phyloP scores from a whole-genome alignment of 208 protist species.

The Vickermania spadyakhi region DNA sequence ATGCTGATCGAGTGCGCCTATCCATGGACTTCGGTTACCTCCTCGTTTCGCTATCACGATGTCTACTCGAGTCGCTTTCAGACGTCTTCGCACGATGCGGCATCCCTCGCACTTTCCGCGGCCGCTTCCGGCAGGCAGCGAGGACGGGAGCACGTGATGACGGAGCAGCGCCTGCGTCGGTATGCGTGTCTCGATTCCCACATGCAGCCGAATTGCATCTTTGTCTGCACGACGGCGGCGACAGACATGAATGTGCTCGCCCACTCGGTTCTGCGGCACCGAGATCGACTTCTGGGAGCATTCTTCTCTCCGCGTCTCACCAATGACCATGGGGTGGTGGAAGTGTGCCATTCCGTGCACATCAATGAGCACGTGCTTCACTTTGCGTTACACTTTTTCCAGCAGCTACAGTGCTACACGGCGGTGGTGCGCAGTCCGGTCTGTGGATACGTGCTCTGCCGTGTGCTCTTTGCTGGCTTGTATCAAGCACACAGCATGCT shows the following conservation, averaged over 20 bases:
- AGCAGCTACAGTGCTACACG: constrained; percentile 56
- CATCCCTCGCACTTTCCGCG: neutral
- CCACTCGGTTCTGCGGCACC: neutral
- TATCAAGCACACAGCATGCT: constrained; percentile 81
- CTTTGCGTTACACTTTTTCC: constrained; percentile 29
- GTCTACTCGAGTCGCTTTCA: too few relatives aligned
- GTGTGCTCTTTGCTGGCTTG: constrained; percentile 52
- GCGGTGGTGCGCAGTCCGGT: constrained; percentile 56
- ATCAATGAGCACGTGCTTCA: constrained; percentile 47
- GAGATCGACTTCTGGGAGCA: neutral
- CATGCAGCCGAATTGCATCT: neutral
- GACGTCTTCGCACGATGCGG: neutral
- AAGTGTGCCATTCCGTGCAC: constrained; percentile 32
- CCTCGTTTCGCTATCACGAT: neutral
- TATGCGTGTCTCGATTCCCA: neutral
- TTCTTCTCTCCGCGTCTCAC: constrained; percentile 20
- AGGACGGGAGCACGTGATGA: too few relatives aligned
- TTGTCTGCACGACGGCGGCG: neutral
- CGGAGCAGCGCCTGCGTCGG: neutral
- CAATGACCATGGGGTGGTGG: constrained; percentile 75
- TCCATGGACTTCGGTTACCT: neutral
- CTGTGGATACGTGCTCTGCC: constrained; percentile 58
- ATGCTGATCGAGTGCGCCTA: neutral
- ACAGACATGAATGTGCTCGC: neutral
- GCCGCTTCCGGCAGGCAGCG: neutral